These are phyloP conservation scores for Mycena rebaudengoi DNA, from an alignment of 768 basidiomycete genomes.

Conservation along the genomic window DNA sequence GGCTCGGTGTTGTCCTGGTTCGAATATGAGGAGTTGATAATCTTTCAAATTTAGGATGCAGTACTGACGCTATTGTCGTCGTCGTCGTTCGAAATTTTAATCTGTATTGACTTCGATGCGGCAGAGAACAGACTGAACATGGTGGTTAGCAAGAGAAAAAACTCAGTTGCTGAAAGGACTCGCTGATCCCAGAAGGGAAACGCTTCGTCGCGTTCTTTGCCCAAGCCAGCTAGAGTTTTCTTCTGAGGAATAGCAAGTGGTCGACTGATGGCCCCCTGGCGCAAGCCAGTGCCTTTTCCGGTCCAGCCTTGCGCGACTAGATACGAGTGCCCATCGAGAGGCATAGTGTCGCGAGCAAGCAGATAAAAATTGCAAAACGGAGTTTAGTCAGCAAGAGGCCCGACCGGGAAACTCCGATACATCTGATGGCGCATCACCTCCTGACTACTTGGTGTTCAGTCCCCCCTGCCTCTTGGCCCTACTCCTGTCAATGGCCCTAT, in stretches of 20 bases:
- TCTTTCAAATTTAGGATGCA: constrained; percentile 5
- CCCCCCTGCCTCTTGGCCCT: too few species aligned
- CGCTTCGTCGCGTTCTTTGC: constrained; percentile 93
- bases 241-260: constrained; percentile 87
- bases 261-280: constrained; percentile 77
- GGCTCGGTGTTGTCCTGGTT: constrained; percentile 28
- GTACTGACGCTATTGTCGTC: constrained; percentile 49
- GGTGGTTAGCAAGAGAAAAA: neutral
- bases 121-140: constrained; percentile 76
- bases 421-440: too few species aligned
- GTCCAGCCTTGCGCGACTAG: constrained; percentile 88
- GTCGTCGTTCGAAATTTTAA: constrained; percentile 66
- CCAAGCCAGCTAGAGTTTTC: constrained; percentile 84
- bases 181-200: constrained; percentile 99
- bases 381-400: neutral
- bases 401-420: too few species aligned
- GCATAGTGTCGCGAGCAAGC: constrained; percentile 49
- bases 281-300: constrained; percentile 86
- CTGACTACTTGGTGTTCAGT: too few species aligned
- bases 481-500: too few species aligned
- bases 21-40: neutral
- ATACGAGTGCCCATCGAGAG: constrained; percentile 75
- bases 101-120: constrained; percentile 83
- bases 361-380: neutral
- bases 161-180: constrained; percentile 40